Conservation (phyloP, 495 filamentous ascomycete species). For the Podospora australis region DNA sequence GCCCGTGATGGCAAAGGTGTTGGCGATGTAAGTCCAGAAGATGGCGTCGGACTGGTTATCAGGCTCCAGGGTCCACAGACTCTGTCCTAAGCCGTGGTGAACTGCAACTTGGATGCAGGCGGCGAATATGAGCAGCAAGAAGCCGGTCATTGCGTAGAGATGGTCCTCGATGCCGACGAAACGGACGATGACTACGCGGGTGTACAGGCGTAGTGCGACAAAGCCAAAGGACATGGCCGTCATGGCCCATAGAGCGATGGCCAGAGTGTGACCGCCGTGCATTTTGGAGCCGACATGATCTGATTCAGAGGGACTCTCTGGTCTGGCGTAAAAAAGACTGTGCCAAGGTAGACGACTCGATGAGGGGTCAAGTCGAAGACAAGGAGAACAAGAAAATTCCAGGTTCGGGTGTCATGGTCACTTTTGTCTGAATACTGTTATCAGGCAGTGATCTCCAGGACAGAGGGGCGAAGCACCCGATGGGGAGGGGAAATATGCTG, state of each 20-base stretch:
- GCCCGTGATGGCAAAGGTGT: slow-evolving; percentile 33
- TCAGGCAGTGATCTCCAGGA: no score
- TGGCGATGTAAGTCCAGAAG: slow-evolving; percentile 35
- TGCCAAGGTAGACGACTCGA: no score
- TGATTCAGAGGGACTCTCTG: no score
- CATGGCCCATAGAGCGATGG: slow-evolving; percentile 33
- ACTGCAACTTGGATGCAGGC: slow-evolving; percentile 31
- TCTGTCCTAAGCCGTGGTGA: slow-evolving; percentile 27
- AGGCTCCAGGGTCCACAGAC: slow-evolving; percentile 25
- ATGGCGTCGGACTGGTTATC: slow-evolving; percentile 30
- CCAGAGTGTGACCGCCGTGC: slow-evolving; percentile 25
- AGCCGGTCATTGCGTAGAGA: slow-evolving; percentile 27
- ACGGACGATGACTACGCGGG: slow-evolving; percentile 29
- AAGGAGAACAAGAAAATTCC: no score
- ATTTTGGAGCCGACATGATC: slow-evolving; percentile 13
- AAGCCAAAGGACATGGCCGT: slow-evolving; percentile 24
- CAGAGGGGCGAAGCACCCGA: no score
- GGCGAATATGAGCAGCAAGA: slow-evolving; percentile 31
- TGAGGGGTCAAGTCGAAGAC: no score
- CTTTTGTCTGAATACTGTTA: no score
- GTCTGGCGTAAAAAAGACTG: no score
- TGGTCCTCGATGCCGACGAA: slow-evolving; percentile 35
- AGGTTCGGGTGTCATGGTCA: no score
- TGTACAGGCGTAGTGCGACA: slow-evolving; percentile 31
- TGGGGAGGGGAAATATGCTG: no score